Evolutionary conservation across 1,139 yeast genomes (phyloP).

Genomic region (Blastobotrys indianensis): DNA sequence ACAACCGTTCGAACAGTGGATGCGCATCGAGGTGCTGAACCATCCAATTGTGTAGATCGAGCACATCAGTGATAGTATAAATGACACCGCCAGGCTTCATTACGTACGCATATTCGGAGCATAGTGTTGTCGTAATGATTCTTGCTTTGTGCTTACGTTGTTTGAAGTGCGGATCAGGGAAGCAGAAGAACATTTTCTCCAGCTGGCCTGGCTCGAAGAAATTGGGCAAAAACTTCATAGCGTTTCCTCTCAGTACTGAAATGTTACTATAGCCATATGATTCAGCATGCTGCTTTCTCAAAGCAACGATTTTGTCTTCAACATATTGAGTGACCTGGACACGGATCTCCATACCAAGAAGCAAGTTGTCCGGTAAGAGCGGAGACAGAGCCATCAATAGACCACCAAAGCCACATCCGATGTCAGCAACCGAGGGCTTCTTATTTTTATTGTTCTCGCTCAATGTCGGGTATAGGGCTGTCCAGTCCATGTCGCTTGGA

Average conservation of each 20-base stretch:
- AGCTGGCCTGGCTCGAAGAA: constrained; percentile 71
- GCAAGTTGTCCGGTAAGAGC: constrained; percentile 61
- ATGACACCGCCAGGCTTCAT: constrained; percentile 80
- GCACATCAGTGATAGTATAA: constrained; percentile 93
- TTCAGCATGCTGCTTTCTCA: constrained; percentile 51
- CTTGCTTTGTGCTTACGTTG: constrained; percentile 97
- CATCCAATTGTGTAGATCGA: constrained; percentile 96
- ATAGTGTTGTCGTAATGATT: constrained; percentile 80
- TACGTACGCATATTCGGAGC: constrained; percentile 89
- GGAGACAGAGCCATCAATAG: constrained; percentile 75
- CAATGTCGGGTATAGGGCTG: constrained; percentile 54
- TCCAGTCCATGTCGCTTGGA: constrained; percentile 89
- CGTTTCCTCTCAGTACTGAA: constrained; percentile 87
- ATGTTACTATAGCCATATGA: constrained; percentile 60
- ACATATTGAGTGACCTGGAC: constrained; percentile 97
- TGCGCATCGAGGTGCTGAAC: constrained; percentile 83
- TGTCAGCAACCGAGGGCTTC: constrained; percentile 84
- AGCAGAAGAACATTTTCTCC: constrained; percentile 91
- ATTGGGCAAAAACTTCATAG: constrained; percentile 95
- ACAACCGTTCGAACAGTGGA: constrained; percentile 80
- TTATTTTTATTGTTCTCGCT: constrained; percentile 26
- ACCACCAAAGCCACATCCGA: constrained; percentile 99
- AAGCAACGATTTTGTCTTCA: constrained; percentile 87
- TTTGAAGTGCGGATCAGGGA: constrained; percentile 98
- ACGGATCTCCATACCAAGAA: constrained; percentile 94